Base-by-base conservation (phyloP, 1,139 yeast species). In the Zygoascus sp. region DNA sequence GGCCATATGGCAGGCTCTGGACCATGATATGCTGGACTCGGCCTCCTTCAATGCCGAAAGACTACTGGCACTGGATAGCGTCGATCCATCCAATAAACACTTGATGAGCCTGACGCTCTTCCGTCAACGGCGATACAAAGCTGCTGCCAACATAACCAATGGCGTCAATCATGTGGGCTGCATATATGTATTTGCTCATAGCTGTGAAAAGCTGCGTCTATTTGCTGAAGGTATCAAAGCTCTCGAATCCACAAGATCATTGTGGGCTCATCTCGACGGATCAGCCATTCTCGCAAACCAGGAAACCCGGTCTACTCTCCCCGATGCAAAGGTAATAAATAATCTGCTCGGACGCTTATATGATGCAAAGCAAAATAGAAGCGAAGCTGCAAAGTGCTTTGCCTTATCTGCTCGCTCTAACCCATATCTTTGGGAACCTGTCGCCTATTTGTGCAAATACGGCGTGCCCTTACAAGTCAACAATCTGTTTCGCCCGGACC, bases 401-500 rank as follows among this genome's bases (percentile, higher is more conserved):
- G 76, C 86, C 0, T 77, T 76, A 54, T 86, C 94, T 0, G 70
- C 88, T 48, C 77, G 79, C 50, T 66, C 74, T 50, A 86, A 92
- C 61, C 96, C 95, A 21, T 87, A 74, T 61, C 74, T 88, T 44
- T 89, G 94, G 76, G 97, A 88, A 60, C 90, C 97, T 0, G 80
- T 86, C 53, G 88, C 84, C 56, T 81, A 82, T 38, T 69, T 92
- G 42, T 81, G 92, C 59, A 75, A 76, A 50, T 69, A 86, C 43
- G 66, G 68, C 8, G 58, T 83, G 21, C 76, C 79, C 51, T 74
- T 87, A 21, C 74, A 79, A 44, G 80, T 81, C 7, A 77, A 78
- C 47, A 70, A 83, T 6, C 74, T 87, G 37, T 85, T 76, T 64
- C 77, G 74, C 43, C 45, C 49, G 8, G 56, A 50, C 19, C 45